Percentiles rank a stretch among this genome's conserved stretches.
These are phyloP conservation scores for Geotrichum reessii DNA, from an alignment of 1,139 yeast genomes.

Conservation along the genomic window DNA sequence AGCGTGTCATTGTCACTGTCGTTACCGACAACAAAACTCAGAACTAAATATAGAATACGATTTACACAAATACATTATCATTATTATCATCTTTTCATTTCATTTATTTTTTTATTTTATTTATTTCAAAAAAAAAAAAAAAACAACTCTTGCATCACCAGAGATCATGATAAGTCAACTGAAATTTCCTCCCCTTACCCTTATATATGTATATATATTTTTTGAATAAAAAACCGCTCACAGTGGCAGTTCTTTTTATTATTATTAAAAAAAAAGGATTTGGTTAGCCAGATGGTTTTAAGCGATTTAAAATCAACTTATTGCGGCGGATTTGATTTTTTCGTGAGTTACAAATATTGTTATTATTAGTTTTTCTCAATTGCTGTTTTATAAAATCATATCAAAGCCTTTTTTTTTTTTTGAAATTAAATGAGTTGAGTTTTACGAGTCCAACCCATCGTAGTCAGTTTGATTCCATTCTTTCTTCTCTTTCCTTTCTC, in stretches of 20 bases:
- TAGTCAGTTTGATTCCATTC: no score
- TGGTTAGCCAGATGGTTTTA: no score
- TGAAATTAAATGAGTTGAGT: no score
- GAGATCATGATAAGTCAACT: neutral
- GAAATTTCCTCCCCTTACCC: neutral
- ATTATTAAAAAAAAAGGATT: no score
- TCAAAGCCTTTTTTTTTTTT: neutral
- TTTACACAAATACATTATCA: neutral
- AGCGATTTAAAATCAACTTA: no score
- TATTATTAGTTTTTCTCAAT: no score
- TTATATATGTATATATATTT: no score
- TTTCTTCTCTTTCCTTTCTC: neutral
- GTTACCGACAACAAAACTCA: neutral
- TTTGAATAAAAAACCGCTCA: neutral
- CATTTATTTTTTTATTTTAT: neutral
- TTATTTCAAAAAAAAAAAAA: neutral
- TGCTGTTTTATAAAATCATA: no score
- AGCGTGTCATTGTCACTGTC: constrained; percentile 2
- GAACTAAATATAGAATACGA: neutral
- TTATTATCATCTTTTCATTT: neutral
- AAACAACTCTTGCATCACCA: neutral
- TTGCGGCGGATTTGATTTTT: no score
- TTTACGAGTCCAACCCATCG: no score
- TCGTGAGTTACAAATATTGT: no score
- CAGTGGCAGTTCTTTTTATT: neutral